Base-by-base conservation (phyloP, 768 basidiomycete species). In the Russula foetens region DNA sequence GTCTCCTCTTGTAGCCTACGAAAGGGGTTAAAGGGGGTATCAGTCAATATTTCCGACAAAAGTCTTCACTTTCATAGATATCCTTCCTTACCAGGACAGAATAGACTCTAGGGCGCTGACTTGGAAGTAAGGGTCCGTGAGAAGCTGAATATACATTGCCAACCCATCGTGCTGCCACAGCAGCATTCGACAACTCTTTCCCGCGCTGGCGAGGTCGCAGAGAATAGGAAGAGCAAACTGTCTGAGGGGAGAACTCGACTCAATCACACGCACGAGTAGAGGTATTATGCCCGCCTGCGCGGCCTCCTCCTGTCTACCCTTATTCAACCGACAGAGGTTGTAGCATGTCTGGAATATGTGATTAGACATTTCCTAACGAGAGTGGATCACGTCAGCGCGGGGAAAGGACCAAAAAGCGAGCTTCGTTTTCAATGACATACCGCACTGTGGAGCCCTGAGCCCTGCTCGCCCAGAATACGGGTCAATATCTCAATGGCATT, bases 321-420 rank as follows among this genome's bases (percentile, higher is more conserved):
- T 97, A 74, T 95, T 95, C 61, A 99, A 76, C 7, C 95, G 84
- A 70, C 95, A 98, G 19, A 99, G 85, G 66, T 96, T 96, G 77
- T 92, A 98, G 68, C 95, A 92, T 2, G 94, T 93, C 73, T 97
- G 95, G 80, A 98, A 94, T 61, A 97, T 85, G 67, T 98, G 93
- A 64, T 98, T 98, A 52, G 92, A 88, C 73, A 98, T 90, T 82
- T 99, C 96, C 92, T 98, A 69, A 9, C 35, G 24, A 39, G 52
- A n/a, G 9, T 2, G 48, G 44, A 14, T 19, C 15, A 23, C 3
- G 48, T 52, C 48, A 53, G 35, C 35, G 14, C 26, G 35, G 48
- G 38, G 38, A 12, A 4, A 17, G 17, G 15, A 17, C 17, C 15
- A 12, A 4, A 3, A 19, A 12, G 7, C 12, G 4, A 12, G 3